These are phyloP conservation scores for Xylariaceae sp. DNA, from an alignment of 2,329 filamentous ascomycete species.

Conservation along the genomic window DNA sequence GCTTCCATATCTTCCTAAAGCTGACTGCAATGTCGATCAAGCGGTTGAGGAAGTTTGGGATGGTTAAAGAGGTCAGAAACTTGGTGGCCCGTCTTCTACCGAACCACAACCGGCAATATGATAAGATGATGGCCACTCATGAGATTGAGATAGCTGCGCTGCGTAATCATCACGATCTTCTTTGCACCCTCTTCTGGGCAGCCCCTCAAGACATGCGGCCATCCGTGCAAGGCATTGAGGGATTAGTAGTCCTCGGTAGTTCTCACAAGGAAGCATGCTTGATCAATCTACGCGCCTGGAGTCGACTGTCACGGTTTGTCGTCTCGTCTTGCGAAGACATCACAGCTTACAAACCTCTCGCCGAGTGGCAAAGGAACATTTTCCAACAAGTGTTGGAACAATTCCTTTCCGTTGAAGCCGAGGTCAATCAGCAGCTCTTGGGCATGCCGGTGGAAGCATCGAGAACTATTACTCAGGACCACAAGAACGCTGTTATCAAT, in stretches of 20 bases:
- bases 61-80: conserved; percentile 64
- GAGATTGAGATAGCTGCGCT: conserved; percentile 67
- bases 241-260: conserved; percentile 62
- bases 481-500: conserved; percentile 56
- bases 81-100: conserved; percentile 66
- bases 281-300: conserved; percentile 69
- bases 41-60: conserved; percentile 53
- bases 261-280: conserved; percentile 72
- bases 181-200: conserved; percentile 71
- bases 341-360: conserved; percentile 55
- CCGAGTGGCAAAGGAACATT: conserved; percentile 62
- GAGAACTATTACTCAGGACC: conserved; percentile 46
- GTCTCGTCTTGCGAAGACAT: conserved; percentile 51
- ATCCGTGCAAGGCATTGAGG: conserved; percentile 59
- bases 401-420: conserved; percentile 60
- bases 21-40: conserved; percentile 63
- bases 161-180: conserved; percentile 71
- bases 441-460: conserved; percentile 53
- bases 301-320: conserved; percentile 64
- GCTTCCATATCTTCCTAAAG: conserved; percentile 73
- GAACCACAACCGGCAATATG: conserved; percentile 69
- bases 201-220: conserved; percentile 62
- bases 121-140: conserved; percentile 65
- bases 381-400: conserved; percentile 64
- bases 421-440: conserved; percentile 62